Evolutionary conservation across 2,329 filamentous ascomycete species (phyloP).

Genomic region (Penicillium sclerotigenum): DNA sequence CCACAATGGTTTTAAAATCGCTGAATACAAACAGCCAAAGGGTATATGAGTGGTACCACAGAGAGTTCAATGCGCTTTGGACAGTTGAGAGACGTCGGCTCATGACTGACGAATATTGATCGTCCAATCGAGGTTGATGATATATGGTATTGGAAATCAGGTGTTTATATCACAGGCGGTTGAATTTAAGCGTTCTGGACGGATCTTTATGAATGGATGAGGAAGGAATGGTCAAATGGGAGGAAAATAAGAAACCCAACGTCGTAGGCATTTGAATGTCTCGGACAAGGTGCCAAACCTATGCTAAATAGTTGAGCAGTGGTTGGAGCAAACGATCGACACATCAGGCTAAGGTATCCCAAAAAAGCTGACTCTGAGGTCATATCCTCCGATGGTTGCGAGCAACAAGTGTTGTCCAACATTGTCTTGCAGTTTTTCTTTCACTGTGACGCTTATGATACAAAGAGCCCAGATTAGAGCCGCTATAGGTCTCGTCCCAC

Average conservation of each 20-base stretch:
- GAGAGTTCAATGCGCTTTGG: neutral
- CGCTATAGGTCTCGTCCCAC: neutral
- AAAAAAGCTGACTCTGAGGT: neutral
- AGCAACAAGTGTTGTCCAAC: neutral
- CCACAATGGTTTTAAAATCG: slow-evolving; percentile 28
- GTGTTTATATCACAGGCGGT: neutral
- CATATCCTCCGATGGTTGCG: slow-evolving; percentile 1
- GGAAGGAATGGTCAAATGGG: neutral
- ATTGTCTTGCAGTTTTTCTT: neutral
- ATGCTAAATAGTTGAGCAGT: neutral
- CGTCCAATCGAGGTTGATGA: too few species aligned
- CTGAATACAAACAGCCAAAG: slow-evolving; percentile 27
- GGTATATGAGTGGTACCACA: slow-evolving; percentile 5
- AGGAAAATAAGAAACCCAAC: neutral
- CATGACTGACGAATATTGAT: neutral
- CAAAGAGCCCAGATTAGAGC: neutral
- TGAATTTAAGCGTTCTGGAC: neutral
- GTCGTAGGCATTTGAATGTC: neutral
- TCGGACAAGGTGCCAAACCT: neutral
- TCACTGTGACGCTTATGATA: neutral
- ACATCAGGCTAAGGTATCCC: neutral
- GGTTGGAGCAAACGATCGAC: neutral
- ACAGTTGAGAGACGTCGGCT: neutral
- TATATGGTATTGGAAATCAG: neutral
- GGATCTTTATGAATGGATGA: neutral